phyloP scores from a whole-genome alignment of 108 stramenopile species.

The Parietichytrium sp. region DNA sequence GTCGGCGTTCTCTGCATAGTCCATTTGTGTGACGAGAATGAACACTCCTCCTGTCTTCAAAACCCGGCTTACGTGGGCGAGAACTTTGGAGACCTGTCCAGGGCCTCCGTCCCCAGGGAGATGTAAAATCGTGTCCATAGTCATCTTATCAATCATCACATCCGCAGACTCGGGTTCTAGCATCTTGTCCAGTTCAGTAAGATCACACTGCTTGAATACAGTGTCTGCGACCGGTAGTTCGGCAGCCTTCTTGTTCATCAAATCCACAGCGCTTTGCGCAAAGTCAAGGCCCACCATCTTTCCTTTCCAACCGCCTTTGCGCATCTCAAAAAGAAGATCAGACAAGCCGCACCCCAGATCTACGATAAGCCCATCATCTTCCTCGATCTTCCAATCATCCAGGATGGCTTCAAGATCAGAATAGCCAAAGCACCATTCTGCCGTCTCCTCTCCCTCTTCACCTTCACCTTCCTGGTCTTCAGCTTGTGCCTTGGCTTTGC shows the following conservation, averaged over 20 bases:
- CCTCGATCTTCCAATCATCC: neutral
- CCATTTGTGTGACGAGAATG: constrained; percentile 23
- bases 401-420: neutral
- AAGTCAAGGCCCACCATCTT: constrained; percentile 2
- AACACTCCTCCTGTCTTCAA: neutral
- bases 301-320: neutral
- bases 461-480: too few species aligned
- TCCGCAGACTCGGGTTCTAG: neutral
- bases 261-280: neutral
- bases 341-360: constrained; percentile 22
- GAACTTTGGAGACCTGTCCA: neutral
- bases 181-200: neutral
- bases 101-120: neutral
- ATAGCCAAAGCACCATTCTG: constrained; percentile 9
- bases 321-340: constrained; percentile 14
- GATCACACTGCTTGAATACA: neutral
- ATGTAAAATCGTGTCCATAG: constrained; percentile 29
- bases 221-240: neutral
- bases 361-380: neutral
- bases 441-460: constrained; percentile 26
- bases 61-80: neutral
- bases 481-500: too few species aligned
- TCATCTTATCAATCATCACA: constrained; percentile 24
- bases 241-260: neutral
- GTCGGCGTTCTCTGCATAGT: neutral